Base-by-base conservation (phyloP, 768 basidiomycete species). In the Baorangia bicolor region DNA sequence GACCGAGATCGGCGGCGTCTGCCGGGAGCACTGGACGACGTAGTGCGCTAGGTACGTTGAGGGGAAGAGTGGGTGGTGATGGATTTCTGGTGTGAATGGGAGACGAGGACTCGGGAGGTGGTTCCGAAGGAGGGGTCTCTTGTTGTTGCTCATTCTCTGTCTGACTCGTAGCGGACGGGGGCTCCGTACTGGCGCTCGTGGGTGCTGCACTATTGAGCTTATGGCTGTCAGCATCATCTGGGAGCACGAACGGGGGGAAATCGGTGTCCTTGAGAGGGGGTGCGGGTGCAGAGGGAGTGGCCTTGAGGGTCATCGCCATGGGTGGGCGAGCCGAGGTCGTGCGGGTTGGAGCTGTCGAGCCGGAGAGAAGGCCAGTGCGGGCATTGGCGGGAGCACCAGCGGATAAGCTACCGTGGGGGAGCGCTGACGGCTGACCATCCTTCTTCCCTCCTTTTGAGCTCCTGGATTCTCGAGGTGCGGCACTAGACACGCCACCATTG, bases 231-330 rank as follows among this genome's bases (percentile, higher is more conserved):
- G 68, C 73, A 54, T 87, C 86, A 53, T 89, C 87, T n/a, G 86
- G 76, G 21, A 81, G 75, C 8, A 81, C 82, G 54, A 88, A 88
- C 0, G 84, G 81, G 1, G 84, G 81, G 61, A 92, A 89, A 55
- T 90, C 88, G 51, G 84, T 88, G 63, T 88, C 85, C 59, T 86
- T 83, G 54, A 90, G 75, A 0, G 90, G 84, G 0, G 90, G 90
- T 0, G 90, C 90, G 10, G 90, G 89, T 3, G 87, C 88, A 3
- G 88, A 88, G 4, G 89, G 88, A 0, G 84, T 82, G 0, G 87
- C 85, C 63, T 88, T 90, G 54, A 90, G 77, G 1, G 87, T 76
- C 75, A 88, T 81, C 34, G 79, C 78, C 67, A 90, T 85, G 9
- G 84, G 83, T 0, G 82, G 76, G 53, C 87, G 83, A n/a, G 75